Conservation (phyloP, 768 basidiomycete species). For the Floccularia luteovirens region DNA sequence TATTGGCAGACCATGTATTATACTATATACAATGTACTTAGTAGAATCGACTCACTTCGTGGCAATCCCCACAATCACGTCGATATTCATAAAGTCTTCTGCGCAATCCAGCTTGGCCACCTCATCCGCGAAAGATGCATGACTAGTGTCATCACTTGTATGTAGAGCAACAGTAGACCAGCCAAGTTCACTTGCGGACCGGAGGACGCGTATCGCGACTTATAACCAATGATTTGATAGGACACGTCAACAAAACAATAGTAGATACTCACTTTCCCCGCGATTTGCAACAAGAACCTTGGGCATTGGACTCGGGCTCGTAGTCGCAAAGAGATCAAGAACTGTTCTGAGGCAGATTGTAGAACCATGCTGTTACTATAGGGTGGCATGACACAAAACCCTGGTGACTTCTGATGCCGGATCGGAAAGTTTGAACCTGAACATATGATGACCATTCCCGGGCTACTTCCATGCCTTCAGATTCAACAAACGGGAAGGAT, state of each 20-base stretch:
- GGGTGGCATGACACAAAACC: neutral
- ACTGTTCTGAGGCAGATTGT: neutral
- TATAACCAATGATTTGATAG: conserved; percentile 9
- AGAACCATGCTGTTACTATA: neutral
- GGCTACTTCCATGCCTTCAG: conserved; percentile 14
- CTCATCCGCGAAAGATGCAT: conserved; percentile 75
- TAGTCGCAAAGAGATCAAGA: neutral
- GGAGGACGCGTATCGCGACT: conserved; percentile 89
- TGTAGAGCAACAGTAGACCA: conserved; percentile 88
- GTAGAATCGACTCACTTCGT: conserved; percentile 11
- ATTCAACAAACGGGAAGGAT: conserved; percentile 2
- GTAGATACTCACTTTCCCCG: conserved; percentile 45
- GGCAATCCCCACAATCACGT: conserved; percentile 20
- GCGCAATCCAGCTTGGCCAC: conserved; percentile 82
- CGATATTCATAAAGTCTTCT: conserved; percentile 30
- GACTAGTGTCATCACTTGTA: conserved; percentile 77
- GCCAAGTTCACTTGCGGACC: conserved; percentile 77
- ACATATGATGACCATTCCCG: neutral
- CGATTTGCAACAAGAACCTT: conserved; percentile 75
- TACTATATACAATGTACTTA: neutral
- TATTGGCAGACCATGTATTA: too few species aligned
- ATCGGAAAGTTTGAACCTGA: neutral
- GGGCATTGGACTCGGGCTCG: conserved; percentile 23
- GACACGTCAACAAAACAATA: conserved; percentile 5
- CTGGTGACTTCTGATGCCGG: conserved; percentile 12